Evolutionary conservation across 2,329 filamentous ascomycete genomes (phyloP), one percentile per base, ranked within the genome.

Genomic region (Cladosporium sphaerospermum): DNA sequence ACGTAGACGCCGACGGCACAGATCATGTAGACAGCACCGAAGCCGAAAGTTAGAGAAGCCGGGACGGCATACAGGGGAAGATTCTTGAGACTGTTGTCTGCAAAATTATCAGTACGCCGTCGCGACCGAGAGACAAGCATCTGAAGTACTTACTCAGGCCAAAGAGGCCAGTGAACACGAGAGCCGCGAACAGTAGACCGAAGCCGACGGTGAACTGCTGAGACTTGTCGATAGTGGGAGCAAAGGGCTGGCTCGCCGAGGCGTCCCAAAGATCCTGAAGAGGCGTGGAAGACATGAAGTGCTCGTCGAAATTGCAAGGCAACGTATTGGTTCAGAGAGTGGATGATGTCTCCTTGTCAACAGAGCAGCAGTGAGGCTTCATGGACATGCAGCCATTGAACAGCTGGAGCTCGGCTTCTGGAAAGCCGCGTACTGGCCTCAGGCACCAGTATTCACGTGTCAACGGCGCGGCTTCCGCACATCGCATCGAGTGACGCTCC

Each of bases 1-100:
- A 99, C 89, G 84, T 99, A 97, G 68, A 99, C 93, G 70, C 93
- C 93, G 69, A 93, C 93, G 56, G 91, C 93, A 74, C 93, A 99
- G 75, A 99, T 97, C 86, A 96, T 96, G 75, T 93, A 96, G 43
- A 99, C 90, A 47, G 92, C 86, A 63, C 93, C 93, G 71, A 96
- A 88, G 47, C 92, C 92, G 75, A 96, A 82, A 58, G 90, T 86
- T 63, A 95, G 69, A 56, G 92, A 95, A 57, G 93, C 91, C 40
- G 93, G 92, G 58, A 96, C 70, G 56, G 89, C 92, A 64, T 96
- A 78, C 28, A 89, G 69, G 28, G 86, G 80, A 52, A 97, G 75
- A 72, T 83, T 95, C 69, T 83, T 69, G 59, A 95, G 71, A 45
- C 89, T 90, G 54, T 89, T 88, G 73, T 95, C 91, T 96, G 64